Base-by-base conservation (phyloP, 345 rosid species). In the Mercurialis annua region DNA sequence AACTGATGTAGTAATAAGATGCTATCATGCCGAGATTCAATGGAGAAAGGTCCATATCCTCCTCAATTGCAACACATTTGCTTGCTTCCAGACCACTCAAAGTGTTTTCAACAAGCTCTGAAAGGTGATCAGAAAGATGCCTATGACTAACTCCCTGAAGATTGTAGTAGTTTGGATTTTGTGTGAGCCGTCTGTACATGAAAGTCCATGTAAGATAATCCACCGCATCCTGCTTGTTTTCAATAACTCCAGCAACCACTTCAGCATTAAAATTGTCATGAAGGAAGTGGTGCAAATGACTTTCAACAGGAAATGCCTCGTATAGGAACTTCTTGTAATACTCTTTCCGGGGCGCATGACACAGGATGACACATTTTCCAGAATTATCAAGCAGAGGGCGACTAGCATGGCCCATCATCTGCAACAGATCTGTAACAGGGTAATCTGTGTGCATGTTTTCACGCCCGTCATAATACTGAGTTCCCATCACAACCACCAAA, bases 331-430 rank as follows among this genome's bases (percentile, higher is more conserved):
- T 91, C 85, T 84, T 89, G 87, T 89, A 94, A 72, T 91, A 87
- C 72, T 91, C 99, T 76, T 94, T 94, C 1, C 87, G 86, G 18
- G 96, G 92, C 23, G 95, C 96, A 9, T 87, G 95, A 64, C 97
- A 87, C 8, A 94, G 84, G 61, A 91, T 89, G 69, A 91, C 91
- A 74, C 95, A 89, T 81, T 89, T 91, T 8, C 90, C 92, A 24
- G 95, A 92, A 69, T 86, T 83, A 73, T 94, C 97, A 17, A 86
- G 84, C 33, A 89, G 80, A 58, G 99, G 95, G 62, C 95, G 84
- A 79, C 92, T 85, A 18, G 97, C 99, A 65, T 81, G 92, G 34
- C 97, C 99, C 96, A 86, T 91, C 97, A 91, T 94, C 90, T 94
- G 96, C 68, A 94, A 77, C 70, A 86, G 85, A 83, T 87, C 99